Base-by-base conservation (phyloP, 805 yeast species). In the Lipomyces yamadae region DNA sequence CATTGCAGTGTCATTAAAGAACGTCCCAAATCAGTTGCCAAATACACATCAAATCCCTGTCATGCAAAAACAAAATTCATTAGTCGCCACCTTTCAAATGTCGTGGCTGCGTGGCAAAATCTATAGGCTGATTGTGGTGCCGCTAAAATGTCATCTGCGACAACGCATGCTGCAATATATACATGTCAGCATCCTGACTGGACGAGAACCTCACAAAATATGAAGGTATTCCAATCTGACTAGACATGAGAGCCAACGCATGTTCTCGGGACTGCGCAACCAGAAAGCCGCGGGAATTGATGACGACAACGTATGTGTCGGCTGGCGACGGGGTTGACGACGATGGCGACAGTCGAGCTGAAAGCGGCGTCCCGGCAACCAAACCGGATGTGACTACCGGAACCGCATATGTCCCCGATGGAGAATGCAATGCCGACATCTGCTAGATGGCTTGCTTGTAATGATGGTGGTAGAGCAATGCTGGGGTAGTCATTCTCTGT, bases 171-270 rank as follows among this genome's bases (percentile, higher is more conserved):
- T 65, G 53, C n/a, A 65, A 37, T 6, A 58, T 33, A 33, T 58
- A 62, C 66, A 65, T 45, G 34, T 58, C 37, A 30, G 68, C 68
- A 18, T 64, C 58, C 42, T 57, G 35, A 13, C 55, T 10, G 10
- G 66, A 56, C 34, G 30, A 24, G 50, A 64, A 64, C 48, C 68
- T 66, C 35, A 64, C 32, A 11, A 64, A 64, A 48, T 56, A 54
- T 30, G 68, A 60, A 29, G 65, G 60, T 34, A 58, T 4, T 29
- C 32, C 24, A 29, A 52, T 13, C 10, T 55, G 35, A 18, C 56
- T 32, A 52, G 56, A 58, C 62, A 59, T 63, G 10, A 59, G 58
- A 30, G 30, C 18, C 32, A 63, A 13, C 13, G 66, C 66, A 10
- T 63, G 58, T 33, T 37, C 42, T 10, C 57, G 37, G 13, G 64